A percentile compares a stretch with the other conserved stretches of the same genome.
phyloP scores from a whole-genome alignment of 139 green algal species.

The Tetradesmus obliquus region DNA sequence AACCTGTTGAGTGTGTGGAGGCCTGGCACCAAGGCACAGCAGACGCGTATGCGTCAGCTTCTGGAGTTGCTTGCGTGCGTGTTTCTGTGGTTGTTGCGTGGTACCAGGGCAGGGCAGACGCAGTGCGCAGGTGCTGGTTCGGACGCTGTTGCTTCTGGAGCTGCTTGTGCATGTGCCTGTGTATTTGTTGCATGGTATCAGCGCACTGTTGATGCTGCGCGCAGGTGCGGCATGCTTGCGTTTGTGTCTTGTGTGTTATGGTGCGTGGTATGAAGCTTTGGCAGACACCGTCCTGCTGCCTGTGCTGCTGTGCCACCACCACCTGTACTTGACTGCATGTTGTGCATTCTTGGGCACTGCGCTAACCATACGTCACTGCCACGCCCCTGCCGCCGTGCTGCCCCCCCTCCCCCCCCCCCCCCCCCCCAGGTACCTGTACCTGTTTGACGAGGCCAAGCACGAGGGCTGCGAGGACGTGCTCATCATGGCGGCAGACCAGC shows the following conservation, averaged over 20 bases:
- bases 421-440: slow-evolving; percentile 88
- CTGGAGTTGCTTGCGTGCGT: background rate
- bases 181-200: background rate
- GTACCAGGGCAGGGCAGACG: background rate
- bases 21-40: too few species aligned
- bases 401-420: background rate
- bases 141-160: background rate
- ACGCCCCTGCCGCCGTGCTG: background rate
- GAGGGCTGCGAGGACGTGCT: slow-evolving; percentile 89
- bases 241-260: too few species aligned
- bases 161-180: background rate
- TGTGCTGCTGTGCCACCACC: too few species aligned
- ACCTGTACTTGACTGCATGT: too few species aligned
- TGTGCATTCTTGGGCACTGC: too few species aligned
- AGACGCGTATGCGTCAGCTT: background rate
- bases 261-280: too few species aligned
- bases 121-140: background rate
- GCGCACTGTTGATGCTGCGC: too few species aligned
- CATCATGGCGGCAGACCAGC: slow-evolving; percentile 88
- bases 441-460: slow-evolving; percentile 85
- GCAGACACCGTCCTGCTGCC: too few species aligned
- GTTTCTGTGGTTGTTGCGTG: background rate
- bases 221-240: too few species aligned
- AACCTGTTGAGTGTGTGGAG: too few species aligned
- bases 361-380: too few species aligned